phyloP scores from a whole-genome alignment of 352 stramenopile genomes.

The Phytophthora lateralis region DNA sequence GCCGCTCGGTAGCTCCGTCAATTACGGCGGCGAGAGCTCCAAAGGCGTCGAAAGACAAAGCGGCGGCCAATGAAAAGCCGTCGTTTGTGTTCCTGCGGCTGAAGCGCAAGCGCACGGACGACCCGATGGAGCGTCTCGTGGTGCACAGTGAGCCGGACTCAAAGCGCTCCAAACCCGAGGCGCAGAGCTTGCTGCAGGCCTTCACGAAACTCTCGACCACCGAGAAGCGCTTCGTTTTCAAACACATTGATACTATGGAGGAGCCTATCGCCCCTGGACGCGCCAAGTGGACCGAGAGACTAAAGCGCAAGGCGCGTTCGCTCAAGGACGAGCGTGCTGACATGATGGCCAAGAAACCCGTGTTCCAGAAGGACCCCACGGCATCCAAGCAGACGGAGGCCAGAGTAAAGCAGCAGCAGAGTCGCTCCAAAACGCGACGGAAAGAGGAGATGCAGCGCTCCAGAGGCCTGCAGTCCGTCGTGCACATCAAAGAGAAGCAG shows the following conservation, averaged over 20 bases:
- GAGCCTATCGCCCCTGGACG: conserved; percentile 37
- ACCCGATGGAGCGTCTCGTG: conserved; percentile 70
- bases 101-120: conserved; percentile 85
- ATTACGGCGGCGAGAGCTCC: conserved; percentile 9
- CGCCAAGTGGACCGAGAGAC: conserved; percentile 63
- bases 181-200: conserved; percentile 49
- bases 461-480: conserved; percentile 41
- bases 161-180: conserved; percentile 28
- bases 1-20: conserved; percentile 6
- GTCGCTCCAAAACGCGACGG: conserved; percentile 51
- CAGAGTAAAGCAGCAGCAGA: conserved; percentile 63
- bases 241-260: conserved; percentile 85
- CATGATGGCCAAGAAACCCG: conserved; percentile 40
- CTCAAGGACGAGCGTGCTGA: conserved; percentile 62
- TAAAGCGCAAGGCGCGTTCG: conserved; percentile 72
- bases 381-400: conserved; percentile 35
- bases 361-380: conserved; percentile 41
- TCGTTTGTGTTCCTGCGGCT: conserved; percentile 77
- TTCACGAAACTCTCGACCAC: conserved; percentile 71
- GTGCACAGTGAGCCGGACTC: conserved; percentile 53
- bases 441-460: conserved; percentile 60
- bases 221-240: conserved; percentile 81
- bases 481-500: conserved; percentile 70
- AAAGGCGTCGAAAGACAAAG: conserved; percentile 1
- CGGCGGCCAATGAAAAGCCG: conserved; percentile 23